Conservation (phyloP, 2,329 filamentous ascomycete species). For the Alternaria brassicicola region DNA sequence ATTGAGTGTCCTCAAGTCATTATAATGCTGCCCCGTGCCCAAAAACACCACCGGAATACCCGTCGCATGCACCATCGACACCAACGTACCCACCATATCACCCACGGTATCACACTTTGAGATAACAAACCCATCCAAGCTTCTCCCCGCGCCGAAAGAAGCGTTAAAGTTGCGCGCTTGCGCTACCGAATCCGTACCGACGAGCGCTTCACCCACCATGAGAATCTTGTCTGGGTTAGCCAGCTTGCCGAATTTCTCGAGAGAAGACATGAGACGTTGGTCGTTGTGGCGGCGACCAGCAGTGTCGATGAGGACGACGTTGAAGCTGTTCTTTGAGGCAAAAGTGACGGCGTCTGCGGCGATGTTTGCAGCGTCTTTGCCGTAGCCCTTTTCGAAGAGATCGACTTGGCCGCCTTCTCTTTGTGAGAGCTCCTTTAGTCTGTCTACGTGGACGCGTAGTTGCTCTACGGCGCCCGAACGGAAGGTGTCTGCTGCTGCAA, state of each 20-base stretch:
- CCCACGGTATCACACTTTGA: slow-evolving; percentile 98
- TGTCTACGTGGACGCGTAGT: slow-evolving; percentile 91
- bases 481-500: slow-evolving; percentile 96
- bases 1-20: slow-evolving; percentile 67
- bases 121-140: slow-evolving; percentile 95
- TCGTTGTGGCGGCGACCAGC: slow-evolving; percentile 96
- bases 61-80: slow-evolving; percentile 96
- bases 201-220: slow-evolving; percentile 93
- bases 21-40: slow-evolving; percentile 73
- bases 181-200: slow-evolving; percentile 92
- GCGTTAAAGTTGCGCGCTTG: slow-evolving; percentile 97
- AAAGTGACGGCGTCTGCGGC: slow-evolving; percentile 91
- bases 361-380: slow-evolving; percentile 94
- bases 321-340: slow-evolving; percentile 75
- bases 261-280: slow-evolving; percentile 89
- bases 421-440: slow-evolving; percentile 84
- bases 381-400: slow-evolving; percentile 95
- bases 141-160: slow-evolving; percentile 80
- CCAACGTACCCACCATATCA: slow-evolving; percentile 96
- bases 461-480: slow-evolving; percentile 97
- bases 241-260: slow-evolving; percentile 97
- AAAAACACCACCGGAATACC: slow-evolving; percentile 95
- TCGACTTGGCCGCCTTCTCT: slow-evolving; percentile 83
- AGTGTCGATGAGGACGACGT: slow-evolving; percentile 96
- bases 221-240: slow-evolving; percentile 97